Evolutionary conservation across 192 early-diverging fungal genomes (phyloP).

Genomic region (Backusella macrospora): DNA sequence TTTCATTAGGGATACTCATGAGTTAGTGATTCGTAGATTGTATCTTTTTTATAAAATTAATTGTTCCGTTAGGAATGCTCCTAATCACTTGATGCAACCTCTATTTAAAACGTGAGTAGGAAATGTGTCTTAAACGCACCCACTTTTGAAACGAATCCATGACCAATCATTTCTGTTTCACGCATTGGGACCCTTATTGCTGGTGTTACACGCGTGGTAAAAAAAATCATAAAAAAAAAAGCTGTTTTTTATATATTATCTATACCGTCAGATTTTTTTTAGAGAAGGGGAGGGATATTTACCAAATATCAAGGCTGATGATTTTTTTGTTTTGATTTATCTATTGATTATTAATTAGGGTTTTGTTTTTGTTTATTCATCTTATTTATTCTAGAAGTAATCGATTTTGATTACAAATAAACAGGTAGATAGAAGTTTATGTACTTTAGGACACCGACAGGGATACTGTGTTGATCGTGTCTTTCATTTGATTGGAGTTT

Average conservation of each 20-base stretch:
- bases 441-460: not conserved
- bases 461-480: not conserved
- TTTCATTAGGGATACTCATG: too few relatives aligned
- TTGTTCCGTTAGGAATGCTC: too few relatives aligned
- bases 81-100: not conserved
- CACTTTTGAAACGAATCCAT: not conserved
- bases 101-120: not conserved
- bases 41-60: too few relatives aligned
- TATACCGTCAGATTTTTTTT: not conserved
- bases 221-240: not conserved
- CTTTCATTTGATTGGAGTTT: not conserved
- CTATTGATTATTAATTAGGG: not conserved
- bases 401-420: not conserved
- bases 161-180: not conserved
- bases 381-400: not conserved
- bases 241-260: not conserved
- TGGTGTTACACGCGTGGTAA: conserved; percentile 2
- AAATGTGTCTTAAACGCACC: not conserved
- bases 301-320: not conserved
- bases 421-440: not conserved
- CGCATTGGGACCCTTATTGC: not conserved
- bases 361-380: not conserved
- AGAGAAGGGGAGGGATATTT: not conserved
- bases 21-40: too few relatives aligned
- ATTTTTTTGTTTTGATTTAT: not conserved